Conservation (phyloP, 352 stramenopile species). For the Pythium insidiosum region DNA sequence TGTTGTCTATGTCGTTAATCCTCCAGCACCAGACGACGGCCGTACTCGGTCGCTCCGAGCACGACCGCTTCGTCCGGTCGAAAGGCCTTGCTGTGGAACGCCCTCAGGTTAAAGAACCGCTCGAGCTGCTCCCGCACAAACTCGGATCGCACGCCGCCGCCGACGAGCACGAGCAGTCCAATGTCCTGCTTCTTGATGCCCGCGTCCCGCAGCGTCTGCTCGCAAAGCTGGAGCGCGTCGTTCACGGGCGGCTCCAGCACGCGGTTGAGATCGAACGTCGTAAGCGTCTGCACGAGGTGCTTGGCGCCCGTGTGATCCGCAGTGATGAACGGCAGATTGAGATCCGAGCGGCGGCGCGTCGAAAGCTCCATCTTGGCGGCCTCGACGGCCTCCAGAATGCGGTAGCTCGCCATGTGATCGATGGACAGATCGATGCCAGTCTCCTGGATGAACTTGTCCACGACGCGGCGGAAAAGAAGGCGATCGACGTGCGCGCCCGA, state of each 20-base stretch:
- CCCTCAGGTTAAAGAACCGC: conserved; percentile 31
- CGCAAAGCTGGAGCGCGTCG: conserved; percentile 27
- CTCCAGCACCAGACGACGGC: conserved; percentile 23
- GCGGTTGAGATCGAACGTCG: conserved; percentile 37
- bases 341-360: conserved; percentile 35
- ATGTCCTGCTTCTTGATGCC: conserved; percentile 32
- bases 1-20: no score
- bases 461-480: conserved; percentile 37
- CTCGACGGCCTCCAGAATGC: conserved; percentile 59
- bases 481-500: conserved; percentile 41
- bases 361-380: conserved; percentile 68
- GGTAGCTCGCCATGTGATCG: conserved; percentile 61
- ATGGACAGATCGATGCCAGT: conserved; percentile 58
- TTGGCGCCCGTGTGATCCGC: conserved; percentile 58
- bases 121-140: conserved; percentile 44
- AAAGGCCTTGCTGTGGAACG: conserved; percentile 44
- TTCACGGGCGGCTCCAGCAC: conserved; percentile 30
- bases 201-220: conserved; percentile 18
- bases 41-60: conserved; percentile 46
- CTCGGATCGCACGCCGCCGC: conserved; percentile 42
- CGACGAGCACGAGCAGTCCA: conserved; percentile 41
- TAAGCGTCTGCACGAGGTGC: conserved; percentile 59
- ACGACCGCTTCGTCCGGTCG: conserved; percentile 52
- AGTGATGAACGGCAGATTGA: conserved; percentile 77
- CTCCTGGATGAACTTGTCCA: conserved; percentile 45